Percentiles rank a stretch among this genome's conserved stretches.
Conservation (phyloP, 2,329 filamentous ascomycete genomes). For the Aquanectria penicillioides region DNA sequence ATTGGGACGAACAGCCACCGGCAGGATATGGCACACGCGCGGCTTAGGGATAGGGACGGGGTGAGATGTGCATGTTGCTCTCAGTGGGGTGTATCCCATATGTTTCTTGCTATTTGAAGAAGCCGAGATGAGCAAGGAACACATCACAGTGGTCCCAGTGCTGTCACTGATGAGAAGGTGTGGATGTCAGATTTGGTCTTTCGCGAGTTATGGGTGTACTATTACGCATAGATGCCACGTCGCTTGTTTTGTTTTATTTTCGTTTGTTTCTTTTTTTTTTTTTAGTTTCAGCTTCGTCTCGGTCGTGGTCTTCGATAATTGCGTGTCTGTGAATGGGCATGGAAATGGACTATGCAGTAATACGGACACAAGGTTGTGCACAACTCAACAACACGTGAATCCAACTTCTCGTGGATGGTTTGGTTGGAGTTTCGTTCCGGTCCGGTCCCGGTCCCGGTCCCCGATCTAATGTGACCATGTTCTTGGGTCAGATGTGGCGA, state of each 20-base stretch:
- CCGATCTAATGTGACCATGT: no score
- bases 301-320: not conserved
- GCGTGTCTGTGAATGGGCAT: not conserved
- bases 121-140: no score
- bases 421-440: no score
- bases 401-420: no score
- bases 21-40: constrained; percentile 3
- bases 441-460: no score
- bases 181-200: constrained; percentile 18
- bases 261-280: not conserved
- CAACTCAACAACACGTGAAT: no score
- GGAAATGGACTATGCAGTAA: not conserved
- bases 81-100: no score
- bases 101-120: no score
- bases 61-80: not conserved
- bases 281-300: not conserved
- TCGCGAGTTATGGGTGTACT: constrained; percentile 17
- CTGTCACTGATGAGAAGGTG: constrained; percentile 3
- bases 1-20: constrained; percentile 10
- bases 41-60: not conserved
- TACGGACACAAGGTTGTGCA: not conserved
- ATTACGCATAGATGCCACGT: constrained; percentile 27
- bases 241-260: constrained; percentile 7
- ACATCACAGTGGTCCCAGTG: not conserved
- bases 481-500: no score